phyloP scores from a whole-genome alignment of 116 monocot genomes.

The Dioscorea cayenensis region DNA sequence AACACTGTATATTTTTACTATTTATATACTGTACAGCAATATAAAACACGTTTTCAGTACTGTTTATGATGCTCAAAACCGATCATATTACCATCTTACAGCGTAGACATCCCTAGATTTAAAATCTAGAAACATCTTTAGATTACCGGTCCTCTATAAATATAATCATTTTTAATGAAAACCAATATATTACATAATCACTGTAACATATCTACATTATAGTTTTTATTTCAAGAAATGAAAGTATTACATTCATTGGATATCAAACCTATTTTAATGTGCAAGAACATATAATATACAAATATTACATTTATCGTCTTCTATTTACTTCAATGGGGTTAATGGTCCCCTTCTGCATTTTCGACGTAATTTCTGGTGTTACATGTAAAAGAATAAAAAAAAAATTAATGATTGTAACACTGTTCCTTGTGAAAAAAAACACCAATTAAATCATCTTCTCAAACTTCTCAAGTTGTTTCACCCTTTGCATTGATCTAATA shows the following conservation, averaged over 20 bases:
- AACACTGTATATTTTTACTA: no score
- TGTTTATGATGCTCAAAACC: no score
- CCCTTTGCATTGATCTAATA: conserved; percentile 64
- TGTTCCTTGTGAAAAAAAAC: background rate
- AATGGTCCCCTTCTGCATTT: background rate
- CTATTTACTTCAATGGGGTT: background rate
- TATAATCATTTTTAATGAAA: no score
- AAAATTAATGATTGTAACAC: background rate
- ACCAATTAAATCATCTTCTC: conserved; percentile 50
- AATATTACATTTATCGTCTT: background rate
- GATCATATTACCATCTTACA: no score
- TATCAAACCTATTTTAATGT: background rate
- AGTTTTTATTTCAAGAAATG: background rate
- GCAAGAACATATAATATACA: background rate
- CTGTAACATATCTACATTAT: no score
- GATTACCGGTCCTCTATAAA: no score
- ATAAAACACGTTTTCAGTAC: no score
- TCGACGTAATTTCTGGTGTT: background rate
- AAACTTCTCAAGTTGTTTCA: conserved; percentile 74
- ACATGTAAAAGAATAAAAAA: background rate
- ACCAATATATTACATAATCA: no score
- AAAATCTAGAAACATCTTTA: no score
- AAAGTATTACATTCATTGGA: background rate
- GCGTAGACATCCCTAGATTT: no score
- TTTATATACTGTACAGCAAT: no score